Evolutionary conservation across 2,329 filamentous ascomycete species (phyloP), one percentile per base, ranked within the genome.

Genomic region (Neofusicoccum parvum): DNA sequence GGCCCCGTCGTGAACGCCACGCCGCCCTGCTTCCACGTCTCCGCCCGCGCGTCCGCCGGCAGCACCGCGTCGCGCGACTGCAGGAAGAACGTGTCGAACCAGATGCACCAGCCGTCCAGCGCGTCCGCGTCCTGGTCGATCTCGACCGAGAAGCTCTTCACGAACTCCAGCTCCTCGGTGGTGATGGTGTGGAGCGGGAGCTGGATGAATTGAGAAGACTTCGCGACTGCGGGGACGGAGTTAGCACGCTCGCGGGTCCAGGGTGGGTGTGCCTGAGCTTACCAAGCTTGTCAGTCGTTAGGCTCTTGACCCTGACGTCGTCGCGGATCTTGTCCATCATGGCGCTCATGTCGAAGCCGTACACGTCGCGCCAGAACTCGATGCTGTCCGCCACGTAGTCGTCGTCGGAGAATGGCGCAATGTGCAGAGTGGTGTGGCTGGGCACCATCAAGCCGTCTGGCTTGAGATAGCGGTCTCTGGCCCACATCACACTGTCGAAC

Each of bases 11-110:
- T 96, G 76, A 97, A 97, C 0, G 91, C 90, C n/a, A 89, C 80
- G 72, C 72, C 83, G 7, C 39, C 41, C 80, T 72, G 70, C 68
- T 76, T 78, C 87, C 90, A 93, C 3, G 85, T 82, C 64, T 88
- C 82, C 0, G 88, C 87, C 59, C 87, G 86, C n/a, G 81, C 64
- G 11, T 65, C 79, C 6, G 81, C 79, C 9, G 81, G 81, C 53
- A 86, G 74, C 34, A 73, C 71, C 58, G 80, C 76, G 41, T 83
- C 79, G 41, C 84, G 80, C 0, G 86, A 85, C 10, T 88, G 87
- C 69, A 90, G 86, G 79, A 97, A 97, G 82, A 95, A 95, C 27
- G 90, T 94, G 76, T 98, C 94, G 75, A 97, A 97, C 92, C 94
- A 97, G 70, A 97, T 86, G 14, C 92, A 84, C 77, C 93, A 96